Percentiles rank a stretch among this genome's conserved stretches.
These are phyloP conservation scores for Musa balbisiana DNA, from an alignment of 202 grass and related monocot genomes.

Conservation along the genomic window DNA sequence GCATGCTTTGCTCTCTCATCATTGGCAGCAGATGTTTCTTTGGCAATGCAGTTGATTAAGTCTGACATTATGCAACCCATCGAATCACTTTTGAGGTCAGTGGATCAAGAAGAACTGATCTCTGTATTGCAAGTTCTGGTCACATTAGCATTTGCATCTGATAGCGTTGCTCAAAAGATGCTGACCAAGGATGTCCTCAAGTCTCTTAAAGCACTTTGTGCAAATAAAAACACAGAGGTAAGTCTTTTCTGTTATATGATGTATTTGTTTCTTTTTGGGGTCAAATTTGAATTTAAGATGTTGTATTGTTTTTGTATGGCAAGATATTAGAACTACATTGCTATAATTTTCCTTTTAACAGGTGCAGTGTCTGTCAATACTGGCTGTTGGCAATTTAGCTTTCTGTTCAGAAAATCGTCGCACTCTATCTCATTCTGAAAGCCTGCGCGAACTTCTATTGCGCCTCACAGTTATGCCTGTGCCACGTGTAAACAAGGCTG, in stretches of 20 bases:
- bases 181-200: constrained; percentile 82
- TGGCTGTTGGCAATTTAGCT: constrained; percentile 96
- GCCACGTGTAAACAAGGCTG: constrained; percentile 61
- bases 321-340: constrained; percentile 6
- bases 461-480: constrained; percentile 64
- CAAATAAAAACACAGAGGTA: constrained; percentile 87
- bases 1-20: constrained; percentile 89
- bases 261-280: no score
- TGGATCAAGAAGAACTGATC: constrained; percentile 79
- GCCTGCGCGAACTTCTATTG: constrained; percentile 75
- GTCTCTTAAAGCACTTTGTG: constrained; percentile 88
- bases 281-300: constrained; percentile 18
- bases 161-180: constrained; percentile 95
- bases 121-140: constrained; percentile 89
- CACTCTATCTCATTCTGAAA: constrained; percentile 80
- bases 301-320: not conserved
- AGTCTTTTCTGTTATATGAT: constrained; percentile 11
- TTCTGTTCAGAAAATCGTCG: constrained; percentile 93
- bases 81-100: constrained; percentile 81
- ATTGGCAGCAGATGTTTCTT: constrained; percentile 71
- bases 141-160: constrained; percentile 89
- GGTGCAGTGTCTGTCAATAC: constrained; percentile 88
- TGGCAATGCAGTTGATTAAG: constrained; percentile 81
- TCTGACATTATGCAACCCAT: constrained; percentile 97
- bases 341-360: constrained; percentile 48